Conservation (phyloP, 2,329 filamentous ascomycete species). For the Westerdykella sp. region DNA sequence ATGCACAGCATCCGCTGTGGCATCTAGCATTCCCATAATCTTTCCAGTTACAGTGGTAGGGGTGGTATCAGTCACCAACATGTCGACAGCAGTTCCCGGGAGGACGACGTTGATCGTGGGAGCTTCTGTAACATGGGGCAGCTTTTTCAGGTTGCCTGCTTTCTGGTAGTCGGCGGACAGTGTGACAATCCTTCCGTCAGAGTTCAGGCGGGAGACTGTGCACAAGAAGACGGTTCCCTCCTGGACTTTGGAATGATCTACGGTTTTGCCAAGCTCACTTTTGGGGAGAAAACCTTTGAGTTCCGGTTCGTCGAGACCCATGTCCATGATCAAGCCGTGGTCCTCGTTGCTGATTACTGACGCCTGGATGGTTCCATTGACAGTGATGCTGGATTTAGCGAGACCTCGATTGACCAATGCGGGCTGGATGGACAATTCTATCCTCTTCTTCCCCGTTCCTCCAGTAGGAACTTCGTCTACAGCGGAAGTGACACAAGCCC, state of each 20-base stretch:
- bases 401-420: conserved; percentile 71
- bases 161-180: conserved; percentile 69
- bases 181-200: conserved; percentile 79
- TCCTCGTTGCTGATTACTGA: conserved; percentile 90
- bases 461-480: conserved; percentile 54
- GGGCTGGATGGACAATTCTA: conserved; percentile 82
- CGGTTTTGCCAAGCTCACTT: conserved; percentile 65
- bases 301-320: conserved; percentile 64
- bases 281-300: conserved; percentile 79
- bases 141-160: conserved; percentile 59
- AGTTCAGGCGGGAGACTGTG: conserved; percentile 66
- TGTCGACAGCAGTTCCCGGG: conserved; percentile 82
- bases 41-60: conserved; percentile 76
- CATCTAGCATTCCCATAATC: conserved; percentile 84
- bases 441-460: conserved; percentile 66
- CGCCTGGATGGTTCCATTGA: conserved; percentile 76
- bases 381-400: conserved; percentile 63
- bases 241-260: conserved; percentile 63
- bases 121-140: conserved; percentile 64
- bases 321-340: conserved; percentile 88
- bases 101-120: conserved; percentile 86
- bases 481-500: conserved; percentile 75
- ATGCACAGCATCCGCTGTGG: conserved; percentile 85
- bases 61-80: conserved; percentile 72
- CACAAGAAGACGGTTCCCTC: conserved; percentile 82